Percentiles rank a stretch among this genome's conserved stretches.
These are phyloP conservation scores for Kurtzmaniella quercitrusa DNA, from an alignment of 1,139 yeast genomes.

Conservation along the genomic window DNA sequence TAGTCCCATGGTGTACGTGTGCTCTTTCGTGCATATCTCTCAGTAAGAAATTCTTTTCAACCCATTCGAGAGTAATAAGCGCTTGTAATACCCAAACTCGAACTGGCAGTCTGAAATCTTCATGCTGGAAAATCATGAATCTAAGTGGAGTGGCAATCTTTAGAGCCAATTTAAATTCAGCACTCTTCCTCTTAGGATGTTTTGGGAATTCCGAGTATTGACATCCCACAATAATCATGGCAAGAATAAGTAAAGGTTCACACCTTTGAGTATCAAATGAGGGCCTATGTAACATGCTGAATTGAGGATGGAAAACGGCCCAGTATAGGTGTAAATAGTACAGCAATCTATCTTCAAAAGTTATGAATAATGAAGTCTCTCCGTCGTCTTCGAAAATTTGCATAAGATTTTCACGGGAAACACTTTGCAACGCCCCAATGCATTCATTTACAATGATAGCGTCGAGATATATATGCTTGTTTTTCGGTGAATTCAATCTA, in stretches of 20 bases:
- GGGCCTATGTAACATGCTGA: conserved; percentile 58
- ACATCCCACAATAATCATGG: conserved; percentile 59
- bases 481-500: conserved; percentile 20
- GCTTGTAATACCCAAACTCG: conserved; percentile 66
- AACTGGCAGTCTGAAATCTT: conserved; percentile 59
- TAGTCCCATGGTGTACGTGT: conserved; percentile 72
- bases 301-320: conserved; percentile 59
- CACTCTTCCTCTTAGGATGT: conserved; percentile 16
- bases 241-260: conserved; percentile 49
- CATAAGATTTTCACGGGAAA: conserved; percentile 17
- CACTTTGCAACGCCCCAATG: conserved; percentile 15
- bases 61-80: conserved; percentile 56
- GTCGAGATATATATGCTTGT: conserved; percentile 28
- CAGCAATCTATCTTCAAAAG: conserved; percentile 25
- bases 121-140: conserved; percentile 55
- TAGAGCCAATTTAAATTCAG: conserved; percentile 23
- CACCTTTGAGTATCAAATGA: conserved; percentile 53
- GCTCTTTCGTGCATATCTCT: conserved; percentile 68
- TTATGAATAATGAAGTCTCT: conserved; percentile 8
- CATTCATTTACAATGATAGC: conserved; percentile 16
- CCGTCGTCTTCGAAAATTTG: conserved; percentile 18
- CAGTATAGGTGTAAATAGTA: conserved; percentile 41
- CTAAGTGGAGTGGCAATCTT: conserved; percentile 59
- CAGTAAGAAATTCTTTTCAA: conserved; percentile 60
- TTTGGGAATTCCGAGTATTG: conserved; percentile 15